Percentiles rank a stretch among this genome's conserved stretches.
phyloP scores from a whole-genome alignment of 2,329 filamentous ascomycete species.

The Zymoseptoria brevis region DNA sequence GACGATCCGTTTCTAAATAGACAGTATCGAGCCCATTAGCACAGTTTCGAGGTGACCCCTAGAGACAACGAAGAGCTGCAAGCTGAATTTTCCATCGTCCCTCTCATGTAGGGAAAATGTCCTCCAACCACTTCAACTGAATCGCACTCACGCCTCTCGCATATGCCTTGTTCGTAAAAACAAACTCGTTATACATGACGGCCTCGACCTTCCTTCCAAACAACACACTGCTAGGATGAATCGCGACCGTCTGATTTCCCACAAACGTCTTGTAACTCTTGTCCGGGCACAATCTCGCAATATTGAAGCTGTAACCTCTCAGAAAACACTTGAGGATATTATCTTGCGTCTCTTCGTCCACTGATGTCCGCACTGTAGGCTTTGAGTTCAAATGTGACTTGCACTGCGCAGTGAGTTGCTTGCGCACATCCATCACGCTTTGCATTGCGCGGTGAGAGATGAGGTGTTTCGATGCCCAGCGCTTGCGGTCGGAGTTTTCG shows the following conservation, averaged over 20 bases:
- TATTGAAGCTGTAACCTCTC: slow-evolving; percentile 52
- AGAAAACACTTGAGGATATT: slow-evolving; percentile 52
- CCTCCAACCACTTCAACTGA: slow-evolving; percentile 54
- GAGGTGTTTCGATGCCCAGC: slow-evolving; percentile 52
- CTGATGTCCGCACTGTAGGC: slow-evolving; percentile 5
- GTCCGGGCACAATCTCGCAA: slow-evolving; percentile 50
- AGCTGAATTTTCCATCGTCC: too few relatives aligned
- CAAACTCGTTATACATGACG: slow-evolving; percentile 58
- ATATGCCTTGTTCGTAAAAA: slow-evolving; percentile 58
- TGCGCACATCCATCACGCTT: slow-evolving; percentile 57
- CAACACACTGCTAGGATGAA: slow-evolving; percentile 54
- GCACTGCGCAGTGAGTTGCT: slow-evolving; percentile 52
- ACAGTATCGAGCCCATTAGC: too few relatives aligned
- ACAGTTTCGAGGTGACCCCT: too few relatives aligned
- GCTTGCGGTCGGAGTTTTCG: slow-evolving; percentile 50
- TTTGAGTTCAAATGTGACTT: slow-evolving; percentile 37
- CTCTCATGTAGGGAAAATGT: slow-evolving; percentile 31
- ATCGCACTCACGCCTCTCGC: slow-evolving; percentile 55
- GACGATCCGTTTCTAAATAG: too few relatives aligned
- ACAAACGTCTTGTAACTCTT: slow-evolving; percentile 54
- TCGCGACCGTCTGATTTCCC: slow-evolving; percentile 54
- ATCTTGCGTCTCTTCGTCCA: slow-evolving; percentile 38
- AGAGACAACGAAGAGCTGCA: too few relatives aligned
- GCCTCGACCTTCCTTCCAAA: slow-evolving; percentile 54
- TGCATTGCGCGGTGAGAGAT: slow-evolving; percentile 59